Evolutionary conservation across 148 eudicot species (phyloP).

Genomic region (Drosera capensis): DNA sequence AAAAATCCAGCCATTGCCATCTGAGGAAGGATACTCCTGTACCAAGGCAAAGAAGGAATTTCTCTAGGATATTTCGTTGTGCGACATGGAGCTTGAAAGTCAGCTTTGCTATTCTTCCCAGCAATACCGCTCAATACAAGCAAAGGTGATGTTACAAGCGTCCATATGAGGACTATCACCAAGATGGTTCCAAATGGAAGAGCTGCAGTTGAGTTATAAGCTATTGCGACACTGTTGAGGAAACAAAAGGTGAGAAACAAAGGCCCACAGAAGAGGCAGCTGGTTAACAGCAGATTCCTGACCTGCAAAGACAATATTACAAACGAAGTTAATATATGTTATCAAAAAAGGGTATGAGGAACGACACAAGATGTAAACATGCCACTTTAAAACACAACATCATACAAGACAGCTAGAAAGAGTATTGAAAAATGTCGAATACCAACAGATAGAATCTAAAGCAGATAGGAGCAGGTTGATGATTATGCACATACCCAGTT

Average conservation of each 20-base stretch:
- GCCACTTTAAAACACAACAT: not conserved
- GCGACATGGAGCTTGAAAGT: conserved; percentile 10
- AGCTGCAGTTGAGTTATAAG: conserved; percentile 8
- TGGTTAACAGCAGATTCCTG: conserved; percentile 7
- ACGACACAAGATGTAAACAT: not conserved
- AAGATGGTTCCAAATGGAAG: conserved; percentile 10
- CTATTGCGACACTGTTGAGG: conserved; percentile 10
- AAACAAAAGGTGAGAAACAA: conserved; percentile 9
- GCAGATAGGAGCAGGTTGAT: not conserved
- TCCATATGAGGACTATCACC: conserved; percentile 10
- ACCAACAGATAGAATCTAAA: not conserved
- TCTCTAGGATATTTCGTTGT: conserved; percentile 12
- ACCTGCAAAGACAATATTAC: conserved; percentile 5
- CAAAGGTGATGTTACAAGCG: conserved; percentile 7
- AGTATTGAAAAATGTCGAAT: not conserved
- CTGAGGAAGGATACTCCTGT: conserved; percentile 8
- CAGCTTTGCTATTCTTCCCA: conserved; percentile 9
- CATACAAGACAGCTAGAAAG: not conserved
- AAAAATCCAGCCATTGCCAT: conserved; percentile 13
- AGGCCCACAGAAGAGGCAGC: conserved; percentile 11
- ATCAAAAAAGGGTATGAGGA: no score
- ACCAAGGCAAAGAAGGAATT: conserved; percentile 10
- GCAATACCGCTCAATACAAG: conserved; percentile 10
- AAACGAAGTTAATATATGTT: no score
- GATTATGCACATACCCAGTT: conserved; percentile 10